Base-by-base conservation (phyloP, 768 basidiomycete species). In the Boletus eberwhitei region DNA sequence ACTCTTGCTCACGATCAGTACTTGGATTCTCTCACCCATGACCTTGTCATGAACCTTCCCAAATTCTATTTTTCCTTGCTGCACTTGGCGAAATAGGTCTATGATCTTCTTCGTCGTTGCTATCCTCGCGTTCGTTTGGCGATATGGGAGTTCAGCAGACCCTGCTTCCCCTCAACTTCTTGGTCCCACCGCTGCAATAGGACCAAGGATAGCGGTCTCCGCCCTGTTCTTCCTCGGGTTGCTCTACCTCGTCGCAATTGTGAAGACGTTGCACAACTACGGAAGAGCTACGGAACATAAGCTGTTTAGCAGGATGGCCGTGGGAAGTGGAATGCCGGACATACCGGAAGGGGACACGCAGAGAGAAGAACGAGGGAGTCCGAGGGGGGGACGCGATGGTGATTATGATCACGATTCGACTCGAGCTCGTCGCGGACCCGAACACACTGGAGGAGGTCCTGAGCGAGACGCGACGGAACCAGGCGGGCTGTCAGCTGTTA, bases 51-150 rank as follows among this genome's bases (percentile, higher is more conserved):
- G 44, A n/a, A 36, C 16, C 9, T 11, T 24, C 36, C 22, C 12
- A 4, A 39, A 31, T 29, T 2, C 2, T n/a, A 24, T 8, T 16
- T 12, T 6, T 6, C 29, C 21, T 19, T 34, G 22, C 5, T 47
- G 2, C 8, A 3, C 19, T 14, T 36, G 36, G 2, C 19, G 12
- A 53, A 13, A 54, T 19, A 84, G 82, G 83, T 83, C 88, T 0
- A 84, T 90, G 78, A 73, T 87, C 5, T 74, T 82, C 49, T 88
- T 88, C 67, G 67, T 85, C 55, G 62, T 76, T 4, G 74, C 84
- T 13, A 85, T 90, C 59, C 73, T 87, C 32, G 77, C 83, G 8
- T 90, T 80, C 57, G 76, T 87, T 48, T 88, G 86, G 87, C 75
- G 83, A 39, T 79, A 79, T 0, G 86, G 85, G 16, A 77, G 81